Evolutionary conservation across 345 rosid genomes (phyloP), one percentile per base, ranked within the genome.

Genomic region (Murraya paniculata): DNA sequence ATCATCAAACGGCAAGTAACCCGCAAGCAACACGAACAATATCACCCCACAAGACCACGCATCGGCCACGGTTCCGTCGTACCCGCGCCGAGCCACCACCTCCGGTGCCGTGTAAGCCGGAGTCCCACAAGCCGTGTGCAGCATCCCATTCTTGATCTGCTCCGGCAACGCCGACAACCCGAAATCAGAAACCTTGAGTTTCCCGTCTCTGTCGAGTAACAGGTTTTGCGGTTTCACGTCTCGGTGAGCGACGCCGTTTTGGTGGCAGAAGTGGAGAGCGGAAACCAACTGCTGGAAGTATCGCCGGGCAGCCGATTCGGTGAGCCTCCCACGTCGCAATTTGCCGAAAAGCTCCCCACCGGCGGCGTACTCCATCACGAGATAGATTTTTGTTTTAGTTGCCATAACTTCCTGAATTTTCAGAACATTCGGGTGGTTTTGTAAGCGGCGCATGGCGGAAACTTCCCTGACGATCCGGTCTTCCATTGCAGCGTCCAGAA

Each of bases 11-110:
- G 99, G 99, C 68, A 90, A 16, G 28, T 38, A 68, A 16, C 93
- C 97, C 0, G 91, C 81, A 22, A 95, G 77, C 39, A 95, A 55
- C 64, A 89, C 85, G 58, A 80, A 93, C 25, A 93, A 84, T 2
- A 95, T 88, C 1, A 95, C 96, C 5, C 99, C 99, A 31, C 99
- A 95, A 9, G 98, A 93, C 98, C 98, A 95, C 1, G 94, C 89
- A 65, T 91, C 98, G 1, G 97, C 94, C 71, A 85, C 90, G 8
- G 88, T 80, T 2, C 98, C 98, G 66, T 91, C 89, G 84, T 95
- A 95, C 4, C 83, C 80, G 14, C 81, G 82, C 56, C 85, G 85
- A 24, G 75, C 73, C 1, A 91, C 72, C 1, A 95, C 90, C 84
- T 95, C 98, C 48, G 98, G 98, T 2, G 98, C 92, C 3, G 91